Evolutionary conservation across 257 asterid species (phyloP).

Genomic region (Thymus quinquecostatus): DNA sequence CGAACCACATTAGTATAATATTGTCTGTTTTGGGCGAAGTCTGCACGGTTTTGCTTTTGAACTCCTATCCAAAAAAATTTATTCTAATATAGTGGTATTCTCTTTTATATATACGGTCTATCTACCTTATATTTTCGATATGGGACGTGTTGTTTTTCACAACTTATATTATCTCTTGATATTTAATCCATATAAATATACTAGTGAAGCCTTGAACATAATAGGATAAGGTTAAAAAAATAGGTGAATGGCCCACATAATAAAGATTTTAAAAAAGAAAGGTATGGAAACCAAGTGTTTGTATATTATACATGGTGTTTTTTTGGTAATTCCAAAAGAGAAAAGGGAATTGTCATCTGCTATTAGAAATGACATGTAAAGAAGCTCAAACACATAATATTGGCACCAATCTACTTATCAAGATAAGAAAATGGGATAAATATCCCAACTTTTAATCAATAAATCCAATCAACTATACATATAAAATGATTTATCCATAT

Average conservation of each 20-base stretch:
- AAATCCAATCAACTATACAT: constrained; percentile 4
- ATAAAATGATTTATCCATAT: not conserved
- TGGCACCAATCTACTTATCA: constrained; percentile 15
- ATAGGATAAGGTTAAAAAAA: constrained; percentile 17
- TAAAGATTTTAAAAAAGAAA: constrained; percentile 12
- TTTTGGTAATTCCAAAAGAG: not conserved
- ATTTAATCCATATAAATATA: not conserved
- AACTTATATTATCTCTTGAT: too few species aligned
- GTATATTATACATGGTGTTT: not conserved
- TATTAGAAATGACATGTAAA: constrained; percentile 36
- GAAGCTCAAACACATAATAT: constrained; percentile 27
- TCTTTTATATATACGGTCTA: too few species aligned
- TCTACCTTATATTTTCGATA: too few species aligned
- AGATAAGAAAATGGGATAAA: constrained; percentile 30
- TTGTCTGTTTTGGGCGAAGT: too few species aligned
- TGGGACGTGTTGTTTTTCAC: too few species aligned
- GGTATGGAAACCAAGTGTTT: constrained; percentile 27
- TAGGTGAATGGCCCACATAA: constrained; percentile 22
- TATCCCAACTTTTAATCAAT: constrained; percentile 10
- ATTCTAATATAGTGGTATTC: too few species aligned
- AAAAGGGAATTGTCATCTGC: constrained; percentile 23
- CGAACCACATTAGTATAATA: too few species aligned
- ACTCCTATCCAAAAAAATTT: too few species aligned
- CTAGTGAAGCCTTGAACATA: not conserved
- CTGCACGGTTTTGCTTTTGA: too few species aligned